Evolutionary conservation across 2,329 filamentous ascomycete genomes (phyloP), one percentile per base, ranked within the genome.

Genomic region (Annulohypoxylon truncatum): DNA sequence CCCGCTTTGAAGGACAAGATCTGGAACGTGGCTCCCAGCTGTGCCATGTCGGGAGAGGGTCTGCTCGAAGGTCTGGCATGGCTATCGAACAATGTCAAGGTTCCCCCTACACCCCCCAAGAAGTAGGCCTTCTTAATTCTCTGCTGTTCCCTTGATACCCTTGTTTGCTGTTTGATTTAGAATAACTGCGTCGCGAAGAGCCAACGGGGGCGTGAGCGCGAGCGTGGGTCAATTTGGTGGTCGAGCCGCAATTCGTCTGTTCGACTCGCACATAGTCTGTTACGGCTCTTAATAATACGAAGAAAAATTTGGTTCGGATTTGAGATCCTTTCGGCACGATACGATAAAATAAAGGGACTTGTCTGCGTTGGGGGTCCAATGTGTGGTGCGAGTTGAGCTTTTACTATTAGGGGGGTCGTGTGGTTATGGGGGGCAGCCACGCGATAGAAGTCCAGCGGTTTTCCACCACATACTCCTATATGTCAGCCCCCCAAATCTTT

Each of bases 51-150:
- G 15, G 92, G 92, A 64, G 92, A 94, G 77, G 92, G 92, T 74
- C 85, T 96, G 64, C 86, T 93, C 72, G 92, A 95, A 80, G 92
- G 92, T 72, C 82, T 96, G 77, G 90, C 89, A 58, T 94, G 92
- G 92, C 84, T 95, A 71, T 93, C 91, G 71, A 93, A 93, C 82
- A 94, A 94, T 77, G 90, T 94, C 81, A 94, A 94, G 82, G 82
- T 86, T 5, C 85, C 85, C 44, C 82, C 84, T 22, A 78, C 82
- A 18, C 84, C 85, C 26, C 81, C 79, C 61, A 87, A 87, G 82
- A 87, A 86, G 78, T 87, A 84, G 72, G 59, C 50, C 38, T 67
- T 72, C 64, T 72, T 22, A 29, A 48, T 53, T 60, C 46, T 50
- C 53, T 61, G 42, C 56, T 61, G 42, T 65, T 65, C 42, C 60